A percentile compares a stretch with the other conserved stretches of the same genome.
Conservation (phyloP, 176 grass and related monocot genomes). For the Bromus sterilis region DNA sequence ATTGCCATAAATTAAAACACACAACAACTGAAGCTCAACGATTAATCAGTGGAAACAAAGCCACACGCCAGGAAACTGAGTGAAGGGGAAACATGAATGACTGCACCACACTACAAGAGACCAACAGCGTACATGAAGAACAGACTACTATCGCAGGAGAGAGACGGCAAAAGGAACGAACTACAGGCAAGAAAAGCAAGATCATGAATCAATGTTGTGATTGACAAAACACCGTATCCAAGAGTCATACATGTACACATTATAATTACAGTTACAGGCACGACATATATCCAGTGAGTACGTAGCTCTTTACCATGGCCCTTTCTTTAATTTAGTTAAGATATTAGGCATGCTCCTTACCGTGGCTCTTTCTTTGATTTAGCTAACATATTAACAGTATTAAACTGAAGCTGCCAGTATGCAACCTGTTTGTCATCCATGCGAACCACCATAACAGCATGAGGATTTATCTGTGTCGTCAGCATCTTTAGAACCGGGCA, state of each 20-base stretch:
- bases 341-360: not conserved
- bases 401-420: not conserved
- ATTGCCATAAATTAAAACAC: too few relatives aligned
- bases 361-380: not conserved
- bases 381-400: not conserved
- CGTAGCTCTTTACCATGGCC: not conserved
- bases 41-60: too few relatives aligned
- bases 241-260: not conserved
- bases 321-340: not conserved
- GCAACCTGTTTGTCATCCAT: not conserved
- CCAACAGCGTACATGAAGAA: too few relatives aligned
- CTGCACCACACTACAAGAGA: too few relatives aligned
- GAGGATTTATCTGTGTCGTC: not conserved
- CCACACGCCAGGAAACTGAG: too few relatives aligned
- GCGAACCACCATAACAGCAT: not conserved
- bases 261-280: constrained; percentile 24
- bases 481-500: too few relatives aligned
- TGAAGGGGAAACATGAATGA: too few relatives aligned
- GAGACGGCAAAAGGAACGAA: not conserved
- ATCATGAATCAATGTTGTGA: not conserved
- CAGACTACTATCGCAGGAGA: not conserved
- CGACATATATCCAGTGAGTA: not conserved
- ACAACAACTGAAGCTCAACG: too few relatives aligned
- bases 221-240: not conserved
- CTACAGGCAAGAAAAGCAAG: not conserved